Percentiles rank a stretch among this genome's conserved stretches.
Evolutionary conservation across 495 filamentous ascomycete genomes (phyloP).

Genomic region (Geoglossum glabrum): DNA sequence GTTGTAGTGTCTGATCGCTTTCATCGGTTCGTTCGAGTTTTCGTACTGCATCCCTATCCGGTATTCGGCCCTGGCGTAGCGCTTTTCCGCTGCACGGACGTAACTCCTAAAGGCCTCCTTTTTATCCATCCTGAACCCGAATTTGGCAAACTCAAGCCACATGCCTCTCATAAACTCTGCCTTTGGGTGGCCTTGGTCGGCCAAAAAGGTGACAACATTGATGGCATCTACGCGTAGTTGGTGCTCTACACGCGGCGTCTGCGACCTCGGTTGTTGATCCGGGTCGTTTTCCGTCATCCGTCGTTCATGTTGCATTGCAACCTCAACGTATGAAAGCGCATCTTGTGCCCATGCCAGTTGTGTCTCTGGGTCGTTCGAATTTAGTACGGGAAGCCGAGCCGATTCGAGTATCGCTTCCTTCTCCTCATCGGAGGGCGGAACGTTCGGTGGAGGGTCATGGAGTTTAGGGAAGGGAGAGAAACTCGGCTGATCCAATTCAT

Average conservation of each 20-base stretch:
- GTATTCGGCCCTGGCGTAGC: slow-evolving; percentile 90
- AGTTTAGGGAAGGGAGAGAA: slow-evolving; percentile 87
- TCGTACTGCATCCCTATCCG: slow-evolving; percentile 97
- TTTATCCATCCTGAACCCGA: slow-evolving; percentile 71
- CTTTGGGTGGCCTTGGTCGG: slow-evolving; percentile 80
- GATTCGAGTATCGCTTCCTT: slow-evolving; percentile 71
- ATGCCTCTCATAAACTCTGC: slow-evolving; percentile 88
- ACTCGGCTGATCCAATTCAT: slow-evolving; percentile 34
- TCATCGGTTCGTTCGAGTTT: slow-evolving; percentile 70
- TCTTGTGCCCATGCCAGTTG: slow-evolving; percentile 95
- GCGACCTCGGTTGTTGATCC: slow-evolving; percentile 28
- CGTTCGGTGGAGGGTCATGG: slow-evolving; percentile 60
- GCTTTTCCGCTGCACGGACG: slow-evolving; percentile 63
- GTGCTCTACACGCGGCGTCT: slow-evolving; percentile 72
- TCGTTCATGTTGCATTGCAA: slow-evolving; percentile 47
- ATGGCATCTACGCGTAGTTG: slow-evolving; percentile 73
- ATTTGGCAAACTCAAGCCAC: slow-evolving; percentile 98
- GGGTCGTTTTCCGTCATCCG: slow-evolving; percentile 42
- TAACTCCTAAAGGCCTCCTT: slow-evolving; percentile 84
- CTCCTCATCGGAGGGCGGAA: slow-evolving; percentile 87
- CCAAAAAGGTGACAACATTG: slow-evolving; percentile 74
- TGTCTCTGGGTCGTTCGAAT: slow-evolving; percentile 89
- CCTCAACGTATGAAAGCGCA: slow-evolving; percentile 72
- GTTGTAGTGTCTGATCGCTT: slow-evolving; percentile 78
- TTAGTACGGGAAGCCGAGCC: slow-evolving; percentile 63